Evolutionary conservation across 306 rosid species (phyloP).

Genomic region (Quercus engelmannii): DNA sequence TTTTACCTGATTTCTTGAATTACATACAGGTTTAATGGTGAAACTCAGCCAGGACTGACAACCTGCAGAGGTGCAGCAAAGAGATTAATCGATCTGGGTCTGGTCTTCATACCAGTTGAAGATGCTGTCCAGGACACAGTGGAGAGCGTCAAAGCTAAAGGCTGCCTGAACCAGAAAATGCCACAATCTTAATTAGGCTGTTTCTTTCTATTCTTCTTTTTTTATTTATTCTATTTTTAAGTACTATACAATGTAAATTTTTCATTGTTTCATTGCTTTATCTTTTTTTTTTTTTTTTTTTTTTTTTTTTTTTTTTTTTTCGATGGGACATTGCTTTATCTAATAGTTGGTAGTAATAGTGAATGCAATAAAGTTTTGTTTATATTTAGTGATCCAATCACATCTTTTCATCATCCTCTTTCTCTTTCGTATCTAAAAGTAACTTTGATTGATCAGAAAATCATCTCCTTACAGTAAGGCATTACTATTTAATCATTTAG

Average conservation of each 20-base stretch:
- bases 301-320: too few species aligned
- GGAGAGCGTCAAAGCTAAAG: constrained; percentile 62
- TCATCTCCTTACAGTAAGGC: neutral
- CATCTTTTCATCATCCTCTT: constrained; percentile 17
- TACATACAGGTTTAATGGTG: constrained; percentile 52
- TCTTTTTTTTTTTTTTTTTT: neutral
- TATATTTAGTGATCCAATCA: neutral
- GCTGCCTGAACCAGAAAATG: constrained; percentile 40
- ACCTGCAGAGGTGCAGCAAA: constrained; percentile 66
- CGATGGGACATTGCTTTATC: neutral
- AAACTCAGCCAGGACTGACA: constrained; percentile 74
- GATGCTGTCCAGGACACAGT: constrained; percentile 66
- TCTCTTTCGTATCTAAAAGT: constrained; percentile 24
- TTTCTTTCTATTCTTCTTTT: neutral
- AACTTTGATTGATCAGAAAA: constrained; percentile 8
- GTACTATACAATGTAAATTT: neutral
- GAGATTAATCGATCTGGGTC: constrained; percentile 64
- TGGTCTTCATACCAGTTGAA: constrained; percentile 65
- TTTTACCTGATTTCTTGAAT: constrained; percentile 7
- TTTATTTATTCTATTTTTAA: neutral
- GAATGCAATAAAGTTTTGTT: constrained; percentile 21
- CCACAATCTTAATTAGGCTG: neutral
- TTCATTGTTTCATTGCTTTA: neutral
- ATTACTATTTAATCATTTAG: neutral
- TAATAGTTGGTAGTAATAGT: constrained; percentile 27